A percentile compares a stretch with the other conserved stretches of the same genome.
These are phyloP conservation scores for Phytophthora hibernalis DNA, from an alignment of 352 stramenopile genomes.

Conservation along the genomic window DNA sequence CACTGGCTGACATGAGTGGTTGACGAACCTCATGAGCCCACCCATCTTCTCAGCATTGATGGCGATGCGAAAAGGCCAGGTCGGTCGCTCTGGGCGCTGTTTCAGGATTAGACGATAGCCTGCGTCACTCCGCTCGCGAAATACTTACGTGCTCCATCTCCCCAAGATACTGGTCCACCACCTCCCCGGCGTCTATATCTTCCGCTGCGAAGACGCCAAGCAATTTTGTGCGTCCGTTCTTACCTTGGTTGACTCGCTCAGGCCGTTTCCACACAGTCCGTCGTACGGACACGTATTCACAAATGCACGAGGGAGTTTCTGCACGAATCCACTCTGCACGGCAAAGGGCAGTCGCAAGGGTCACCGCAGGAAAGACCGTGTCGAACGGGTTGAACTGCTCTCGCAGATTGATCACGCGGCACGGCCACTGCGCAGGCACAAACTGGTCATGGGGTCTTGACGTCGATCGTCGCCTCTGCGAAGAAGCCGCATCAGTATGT, in stretches of 20 bases:
- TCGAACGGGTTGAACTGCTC: slow-evolving; percentile 10
- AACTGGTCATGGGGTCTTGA: too few relatives aligned
- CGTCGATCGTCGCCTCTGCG: too few relatives aligned
- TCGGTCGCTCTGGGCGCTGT: not conserved
- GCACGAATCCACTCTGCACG: not conserved
- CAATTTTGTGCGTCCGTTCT: not conserved
- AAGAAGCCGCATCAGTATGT: too few relatives aligned
- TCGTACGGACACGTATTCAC: slow-evolving; percentile 9
- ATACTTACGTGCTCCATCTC: slow-evolving; percentile 14
- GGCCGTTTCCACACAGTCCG: slow-evolving; percentile 5
- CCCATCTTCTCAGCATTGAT: not conserved
- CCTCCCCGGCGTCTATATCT: slow-evolving; percentile 6
- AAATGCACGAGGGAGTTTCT: slow-evolving; percentile 4
- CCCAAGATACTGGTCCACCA: slow-evolving; percentile 8
- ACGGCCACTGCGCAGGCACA: not conserved
- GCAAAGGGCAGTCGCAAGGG: too few relatives aligned
- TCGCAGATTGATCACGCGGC: not conserved
- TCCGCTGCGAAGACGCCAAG: not conserved
- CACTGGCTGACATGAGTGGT: slow-evolving; percentile 4
- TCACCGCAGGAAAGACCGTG: not conserved
- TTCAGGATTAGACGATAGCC: slow-evolving; percentile 6
- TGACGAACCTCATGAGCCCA: slow-evolving; percentile 8
- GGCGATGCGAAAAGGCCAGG: not conserved
- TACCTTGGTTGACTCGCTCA: slow-evolving; percentile 3
- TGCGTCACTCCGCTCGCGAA: not conserved